phyloP scores from a whole-genome alignment of 1,284 basidiomycete species.

The Trichosporon ovoides region DNA sequence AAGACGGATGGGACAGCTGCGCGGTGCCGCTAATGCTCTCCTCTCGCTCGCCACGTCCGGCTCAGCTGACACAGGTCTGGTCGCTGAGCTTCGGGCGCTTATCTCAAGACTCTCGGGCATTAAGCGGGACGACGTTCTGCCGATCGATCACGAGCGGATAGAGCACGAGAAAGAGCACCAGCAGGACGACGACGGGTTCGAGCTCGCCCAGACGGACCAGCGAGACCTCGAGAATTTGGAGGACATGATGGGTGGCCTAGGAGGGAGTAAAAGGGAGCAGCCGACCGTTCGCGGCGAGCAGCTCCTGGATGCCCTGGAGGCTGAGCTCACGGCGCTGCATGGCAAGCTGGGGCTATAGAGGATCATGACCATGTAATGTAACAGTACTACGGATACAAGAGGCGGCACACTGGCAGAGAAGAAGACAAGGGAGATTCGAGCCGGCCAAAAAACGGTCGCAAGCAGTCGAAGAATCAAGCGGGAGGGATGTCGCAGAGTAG shows the following conservation, averaged over 20 bases:
- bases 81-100: conserved; percentile 59
- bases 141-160: conserved; percentile 39
- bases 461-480: no score
- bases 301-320: background rate
- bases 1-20: conserved; percentile 49
- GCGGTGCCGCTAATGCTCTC: conserved; percentile 50
- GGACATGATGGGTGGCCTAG: conserved; percentile 30
- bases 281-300: background rate
- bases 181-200: conserved; percentile 57
- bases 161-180: conserved; percentile 40
- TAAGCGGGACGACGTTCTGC: conserved; percentile 36
- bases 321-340: background rate
- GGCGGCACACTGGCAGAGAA: background rate
- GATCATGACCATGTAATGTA: background rate
- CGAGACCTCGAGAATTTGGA: conserved; percentile 53
- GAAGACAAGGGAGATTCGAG: no score
- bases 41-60: conserved; percentile 21
- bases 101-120: conserved; percentile 39
- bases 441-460: no score
- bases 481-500: background rate
- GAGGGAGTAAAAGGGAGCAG: conserved; percentile 42
- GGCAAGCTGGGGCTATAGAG: background rate
- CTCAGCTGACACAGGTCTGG: conserved; percentile 55
- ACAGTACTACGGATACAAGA: background rate
- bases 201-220: conserved; percentile 55